Conservation (phyloP, 805 yeast species). For the fission yeast (Schizosaccharomyces pombe) region DNA sequence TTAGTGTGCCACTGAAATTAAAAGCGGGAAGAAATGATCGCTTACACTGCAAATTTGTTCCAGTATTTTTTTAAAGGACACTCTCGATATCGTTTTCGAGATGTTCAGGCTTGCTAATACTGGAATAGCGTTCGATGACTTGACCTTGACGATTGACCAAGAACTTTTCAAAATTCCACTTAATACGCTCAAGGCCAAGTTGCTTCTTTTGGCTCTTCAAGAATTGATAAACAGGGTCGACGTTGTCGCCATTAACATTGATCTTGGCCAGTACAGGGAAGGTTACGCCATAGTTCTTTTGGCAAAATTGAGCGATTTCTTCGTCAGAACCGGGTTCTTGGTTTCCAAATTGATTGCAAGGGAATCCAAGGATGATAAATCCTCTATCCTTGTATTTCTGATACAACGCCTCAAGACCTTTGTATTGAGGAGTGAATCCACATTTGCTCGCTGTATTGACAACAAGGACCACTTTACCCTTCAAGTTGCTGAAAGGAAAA, state of each 20-base stretch:
- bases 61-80: neutral
- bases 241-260: slow-evolving; percentile 66
- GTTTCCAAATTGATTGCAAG: slow-evolving; percentile 71
- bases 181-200: neutral
- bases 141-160: slow-evolving; percentile 32
- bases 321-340: slow-evolving; percentile 48
- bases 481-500: slow-evolving; percentile 33
- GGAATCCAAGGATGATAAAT: slow-evolving; percentile 55
- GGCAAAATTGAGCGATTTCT: slow-evolving; percentile 48
- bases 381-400: slow-evolving; percentile 40
- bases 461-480: slow-evolving; percentile 61
- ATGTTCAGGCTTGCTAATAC: slow-evolving; percentile 37
- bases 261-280: slow-evolving; percentile 75
- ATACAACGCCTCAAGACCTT: slow-evolving; percentile 45
- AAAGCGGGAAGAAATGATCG: too few relatives aligned
- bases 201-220: slow-evolving; percentile 36
- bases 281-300: slow-evolving; percentile 63
- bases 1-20: too few relatives aligned
- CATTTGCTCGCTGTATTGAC: slow-evolving; percentile 66
- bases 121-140: slow-evolving; percentile 37
- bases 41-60: too few relatives aligned
- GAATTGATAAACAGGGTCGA: slow-evolving; percentile 60
- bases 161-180: slow-evolving; percentile 64
- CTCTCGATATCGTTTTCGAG: slow-evolving; percentile 2
- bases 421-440: slow-evolving; percentile 49